Conservation (phyloP, 2,329 filamentous ascomycete genomes). For the Rutstroemia sydowiana region DNA sequence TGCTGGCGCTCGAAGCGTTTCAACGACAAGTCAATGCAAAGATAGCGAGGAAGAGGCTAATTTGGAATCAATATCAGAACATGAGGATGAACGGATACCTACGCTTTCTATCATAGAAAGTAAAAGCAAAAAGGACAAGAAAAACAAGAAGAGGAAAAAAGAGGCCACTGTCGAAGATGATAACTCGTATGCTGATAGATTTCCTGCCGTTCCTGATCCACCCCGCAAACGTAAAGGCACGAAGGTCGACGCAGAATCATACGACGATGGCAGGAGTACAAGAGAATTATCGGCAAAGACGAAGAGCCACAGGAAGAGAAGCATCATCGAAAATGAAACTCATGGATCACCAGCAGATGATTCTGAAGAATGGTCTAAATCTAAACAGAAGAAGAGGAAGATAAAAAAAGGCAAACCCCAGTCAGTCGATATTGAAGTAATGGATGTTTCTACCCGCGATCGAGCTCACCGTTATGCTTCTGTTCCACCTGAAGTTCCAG, state of each 20-base stretch:
- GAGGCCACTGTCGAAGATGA: background rate
- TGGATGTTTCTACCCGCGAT: too few relatives aligned
- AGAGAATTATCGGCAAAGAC: background rate
- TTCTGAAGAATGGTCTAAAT: background rate
- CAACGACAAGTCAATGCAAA: background rate
- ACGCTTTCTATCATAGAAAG: background rate
- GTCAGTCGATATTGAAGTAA: background rate
- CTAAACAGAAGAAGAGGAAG: background rate
- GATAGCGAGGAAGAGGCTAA: background rate
- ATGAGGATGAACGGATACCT: background rate
- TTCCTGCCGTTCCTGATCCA: background rate
- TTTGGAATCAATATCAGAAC: background rate
- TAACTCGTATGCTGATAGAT: background rate
- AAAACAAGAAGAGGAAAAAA: background rate
- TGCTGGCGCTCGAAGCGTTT: background rate
- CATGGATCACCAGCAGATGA: background rate
- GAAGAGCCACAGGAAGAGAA: background rate
- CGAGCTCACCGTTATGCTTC: too few relatives aligned
- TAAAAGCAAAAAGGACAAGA: background rate
- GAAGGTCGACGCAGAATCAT: too few relatives aligned
- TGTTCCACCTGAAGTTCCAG: too few relatives aligned
- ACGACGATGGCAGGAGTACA: too few relatives aligned
- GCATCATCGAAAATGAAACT: background rate
- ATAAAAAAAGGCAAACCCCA: background rate
- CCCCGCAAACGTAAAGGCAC: background rate